A percentile compares a stretch with the other conserved stretches of the same genome.
These are phyloP conservation scores for Arabis hirsuta DNA, from an alignment of 345 rosid genomes.

Conservation along the genomic window DNA sequence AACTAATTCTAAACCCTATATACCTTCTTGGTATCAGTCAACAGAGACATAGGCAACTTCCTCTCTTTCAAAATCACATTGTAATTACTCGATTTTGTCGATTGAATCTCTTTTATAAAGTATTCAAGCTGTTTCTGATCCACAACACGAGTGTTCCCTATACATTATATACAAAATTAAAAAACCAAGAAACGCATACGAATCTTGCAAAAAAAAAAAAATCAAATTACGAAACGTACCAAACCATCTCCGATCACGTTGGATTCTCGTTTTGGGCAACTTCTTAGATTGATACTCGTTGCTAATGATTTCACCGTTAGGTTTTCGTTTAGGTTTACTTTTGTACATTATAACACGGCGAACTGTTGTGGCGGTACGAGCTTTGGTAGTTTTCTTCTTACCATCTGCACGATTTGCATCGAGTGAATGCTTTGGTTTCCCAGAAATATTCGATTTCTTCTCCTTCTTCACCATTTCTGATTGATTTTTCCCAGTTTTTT, in stretches of 20 bases:
- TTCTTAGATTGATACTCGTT: conserved; percentile 79
- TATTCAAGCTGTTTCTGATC: conserved; percentile 76
- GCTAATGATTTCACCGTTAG: conserved; percentile 63
- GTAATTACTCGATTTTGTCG: conserved; percentile 64
- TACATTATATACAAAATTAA: not conserved
- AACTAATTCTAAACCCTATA: conserved; percentile 1
- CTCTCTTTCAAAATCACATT: conserved; percentile 83
- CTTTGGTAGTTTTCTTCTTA: conserved; percentile 46
- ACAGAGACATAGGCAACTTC: conserved; percentile 80
- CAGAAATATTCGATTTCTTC: conserved; percentile 76
- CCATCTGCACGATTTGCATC: conserved; percentile 75
- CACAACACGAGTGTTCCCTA: conserved; percentile 82
- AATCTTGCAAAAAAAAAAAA: not conserved
- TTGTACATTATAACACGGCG: conserved; percentile 91
- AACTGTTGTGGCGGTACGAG: conserved; percentile 72
- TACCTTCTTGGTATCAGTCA: conserved; percentile 81
- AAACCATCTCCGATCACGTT: conserved; percentile 88
- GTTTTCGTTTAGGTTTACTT: conserved; percentile 59
- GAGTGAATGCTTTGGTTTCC: conserved; percentile 93
- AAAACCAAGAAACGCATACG: not conserved
- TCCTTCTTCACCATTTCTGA: conserved; percentile 56
- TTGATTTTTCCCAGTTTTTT: not conserved
- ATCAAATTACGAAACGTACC: conserved; percentile 46
- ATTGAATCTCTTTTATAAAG: conserved; percentile 75
- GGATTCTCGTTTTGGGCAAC: conserved; percentile 77